These are phyloP conservation scores for Arthrobotrys sphaeroides DNA, from an alignment of 2,329 filamentous ascomycete species.

Conservation along the genomic window DNA sequence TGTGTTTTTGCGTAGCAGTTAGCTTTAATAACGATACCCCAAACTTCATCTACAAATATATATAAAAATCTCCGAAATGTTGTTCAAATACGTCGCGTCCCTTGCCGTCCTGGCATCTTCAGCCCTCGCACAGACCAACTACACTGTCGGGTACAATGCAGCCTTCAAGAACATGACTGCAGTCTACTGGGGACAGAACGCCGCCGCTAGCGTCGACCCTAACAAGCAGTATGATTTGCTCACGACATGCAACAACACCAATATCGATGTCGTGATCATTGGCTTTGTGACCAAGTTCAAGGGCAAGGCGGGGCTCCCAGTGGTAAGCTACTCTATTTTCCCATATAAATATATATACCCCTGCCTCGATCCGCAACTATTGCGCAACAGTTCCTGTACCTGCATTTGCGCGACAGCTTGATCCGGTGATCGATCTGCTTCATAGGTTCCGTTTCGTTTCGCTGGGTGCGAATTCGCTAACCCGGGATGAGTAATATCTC, in stretches of 20 bases:
- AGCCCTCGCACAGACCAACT: not conserved
- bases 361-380: not conserved
- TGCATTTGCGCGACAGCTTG: not conserved
- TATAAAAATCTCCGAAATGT: conserved; percentile 24
- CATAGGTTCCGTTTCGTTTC: not conserved
- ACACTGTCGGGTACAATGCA: not conserved
- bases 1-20: conserved; percentile 4
- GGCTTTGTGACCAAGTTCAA: conserved; percentile 47
- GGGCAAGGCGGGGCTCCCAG: conserved; percentile 25
- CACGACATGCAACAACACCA: conserved; percentile 37
- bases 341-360: not conserved
- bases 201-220: not conserved
- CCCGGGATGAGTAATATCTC: not conserved
- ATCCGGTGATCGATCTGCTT: conserved; percentile 4
- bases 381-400: not conserved
- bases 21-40: not conserved
- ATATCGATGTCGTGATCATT: conserved; percentile 39
- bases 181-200: conserved; percentile 52
- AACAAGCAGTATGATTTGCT: conserved; percentile 19
- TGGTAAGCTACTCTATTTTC: conserved; percentile 23
- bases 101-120: conserved; percentile 26
- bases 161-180: conserved; percentile 33
- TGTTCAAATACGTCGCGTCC: conserved; percentile 33
- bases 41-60: conserved; percentile 12
- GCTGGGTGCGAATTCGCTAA: conserved; percentile 17